Evolutionary conservation across 805 yeast genomes (phyloP).

Genomic region (Zygoascus biomembranicola): DNA sequence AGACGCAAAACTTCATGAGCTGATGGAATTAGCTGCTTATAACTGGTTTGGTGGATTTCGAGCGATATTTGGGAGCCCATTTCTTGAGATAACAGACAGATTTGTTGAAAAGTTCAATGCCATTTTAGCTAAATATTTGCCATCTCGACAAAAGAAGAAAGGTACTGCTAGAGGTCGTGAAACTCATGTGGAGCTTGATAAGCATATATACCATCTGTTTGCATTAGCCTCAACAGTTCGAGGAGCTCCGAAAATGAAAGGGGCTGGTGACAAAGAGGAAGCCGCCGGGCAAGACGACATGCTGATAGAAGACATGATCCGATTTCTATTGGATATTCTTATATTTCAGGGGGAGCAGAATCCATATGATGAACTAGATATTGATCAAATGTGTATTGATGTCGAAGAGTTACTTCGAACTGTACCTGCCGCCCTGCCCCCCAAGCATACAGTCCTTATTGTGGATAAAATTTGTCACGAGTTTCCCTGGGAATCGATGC

Average conservation of each 20-base stretch:
- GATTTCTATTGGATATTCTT: constrained; percentile 52
- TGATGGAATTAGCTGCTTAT: constrained; percentile 52
- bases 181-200: neutral
- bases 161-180: neutral
- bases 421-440: constrained; percentile 4
- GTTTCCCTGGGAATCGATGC: constrained; percentile 88
- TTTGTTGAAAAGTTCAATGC: constrained; percentile 34
- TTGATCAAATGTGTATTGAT: constrained; percentile 46
- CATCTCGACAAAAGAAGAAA: constrained; percentile 29
- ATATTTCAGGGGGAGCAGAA: constrained; percentile 56
- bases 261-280: constrained; percentile 18
- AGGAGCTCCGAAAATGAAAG: neutral
- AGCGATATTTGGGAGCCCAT: constrained; percentile 44
- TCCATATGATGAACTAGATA: constrained; percentile 57
- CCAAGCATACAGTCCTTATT: constrained; percentile 58
- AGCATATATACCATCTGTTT: neutral
- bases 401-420: constrained; percentile 32
- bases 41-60: constrained; percentile 74
- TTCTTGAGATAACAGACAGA: constrained; percentile 20
- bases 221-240: neutral
- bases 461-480: constrained; percentile 56
- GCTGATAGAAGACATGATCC: constrained; percentile 53
- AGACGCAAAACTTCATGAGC: constrained; percentile 45
- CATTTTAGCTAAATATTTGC: constrained; percentile 39
- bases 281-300: constrained; percentile 27